Evolutionary conservation across 371 early-diverging fungal genomes (phyloP), one percentile per base, ranked within the genome.

Genomic region (Neoconidiobolus thromboides): DNA sequence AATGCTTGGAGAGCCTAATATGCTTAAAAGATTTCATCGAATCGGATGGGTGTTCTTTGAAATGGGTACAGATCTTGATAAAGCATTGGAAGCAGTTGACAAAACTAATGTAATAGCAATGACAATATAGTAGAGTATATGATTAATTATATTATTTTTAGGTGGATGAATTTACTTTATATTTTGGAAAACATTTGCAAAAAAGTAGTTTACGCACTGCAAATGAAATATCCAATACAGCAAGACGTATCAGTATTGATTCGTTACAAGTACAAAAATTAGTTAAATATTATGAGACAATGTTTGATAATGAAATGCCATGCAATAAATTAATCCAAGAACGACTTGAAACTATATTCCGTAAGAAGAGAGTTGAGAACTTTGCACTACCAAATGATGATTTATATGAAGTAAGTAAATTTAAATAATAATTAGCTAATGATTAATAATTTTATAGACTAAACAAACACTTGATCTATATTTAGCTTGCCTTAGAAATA

Each of bases 21-120:
- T 86, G 2, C 76, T 73, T 65, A 85, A 86, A 66, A 82, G 86
- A 62, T 85, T 85, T 67, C 82, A 86, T 69, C 82, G 96, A 15
- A 75, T 90, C 58, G 96, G 93, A 4, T 96, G 96, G 96, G 80
- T 91, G 63, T 79, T 83, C 15, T 93, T 93, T 58, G 77, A 82
- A 58, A 73, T 81, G 43, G 91, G 85, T 14, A 84, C 86, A 2
- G 83, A 92, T 65, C 74, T 91, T 65, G 77, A 83, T 38, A 73
- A 72, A 52, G 86, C 85, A 10, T 69, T 83, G 65, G 75, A 79
- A 15, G 67, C 67, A 40, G 67, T 91, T 60, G 78, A 86, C 42
- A 68, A 71, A 55, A 65, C 75, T 15, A 63, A 55, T 4, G 66
- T 67, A 62, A 63, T 64, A 10, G 63, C 64, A 26, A 26, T 26